Conservation (phyloP, 345 rosid genomes). For the Sonneratia alba region DNA sequence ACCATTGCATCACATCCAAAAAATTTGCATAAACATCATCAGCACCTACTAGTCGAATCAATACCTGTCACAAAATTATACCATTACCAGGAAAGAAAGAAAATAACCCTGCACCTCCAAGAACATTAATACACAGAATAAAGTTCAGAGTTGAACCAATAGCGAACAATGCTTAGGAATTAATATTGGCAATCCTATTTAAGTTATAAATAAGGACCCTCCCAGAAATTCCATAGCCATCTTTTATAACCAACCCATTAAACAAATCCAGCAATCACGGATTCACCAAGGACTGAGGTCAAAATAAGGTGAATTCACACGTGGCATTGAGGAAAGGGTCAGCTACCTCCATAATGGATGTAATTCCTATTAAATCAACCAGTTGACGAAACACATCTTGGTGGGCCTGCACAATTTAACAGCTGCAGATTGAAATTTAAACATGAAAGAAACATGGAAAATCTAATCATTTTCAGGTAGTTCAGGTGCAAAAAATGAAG, state of each 20-base stretch:
- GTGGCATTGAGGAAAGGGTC: background rate
- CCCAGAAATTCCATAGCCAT: too few species aligned
- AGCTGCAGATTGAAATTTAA: background rate
- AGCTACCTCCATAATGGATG: slow-evolving; percentile 98
- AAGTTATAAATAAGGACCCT: too few species aligned
- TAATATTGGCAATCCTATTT: too few species aligned
- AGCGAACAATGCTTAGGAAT: too few species aligned
- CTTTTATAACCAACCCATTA: too few species aligned
- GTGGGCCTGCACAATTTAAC: slow-evolving; percentile 44
- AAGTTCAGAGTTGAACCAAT: too few species aligned
- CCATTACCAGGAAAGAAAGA: background rate
- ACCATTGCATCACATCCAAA: slow-evolving; percentile 98
- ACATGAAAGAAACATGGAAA: background rate
- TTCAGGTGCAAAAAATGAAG: background rate
- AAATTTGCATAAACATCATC: slow-evolving; percentile 95
- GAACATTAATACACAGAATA: background rate
- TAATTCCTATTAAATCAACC: slow-evolving; percentile 97
- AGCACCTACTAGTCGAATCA: slow-evolving; percentile 94
- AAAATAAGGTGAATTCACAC: background rate
- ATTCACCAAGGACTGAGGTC: background rate
- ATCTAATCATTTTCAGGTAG: background rate
- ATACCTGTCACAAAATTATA: slow-evolving; percentile 36
- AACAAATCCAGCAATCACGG: too few species aligned
- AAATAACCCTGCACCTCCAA: background rate
- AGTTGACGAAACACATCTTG: slow-evolving; percentile 66